Evolutionary conservation across 2,329 filamentous ascomycete genomes (phyloP), one percentile per base, ranked within the genome.

Genomic region (Sporothrix luriei): DNA sequence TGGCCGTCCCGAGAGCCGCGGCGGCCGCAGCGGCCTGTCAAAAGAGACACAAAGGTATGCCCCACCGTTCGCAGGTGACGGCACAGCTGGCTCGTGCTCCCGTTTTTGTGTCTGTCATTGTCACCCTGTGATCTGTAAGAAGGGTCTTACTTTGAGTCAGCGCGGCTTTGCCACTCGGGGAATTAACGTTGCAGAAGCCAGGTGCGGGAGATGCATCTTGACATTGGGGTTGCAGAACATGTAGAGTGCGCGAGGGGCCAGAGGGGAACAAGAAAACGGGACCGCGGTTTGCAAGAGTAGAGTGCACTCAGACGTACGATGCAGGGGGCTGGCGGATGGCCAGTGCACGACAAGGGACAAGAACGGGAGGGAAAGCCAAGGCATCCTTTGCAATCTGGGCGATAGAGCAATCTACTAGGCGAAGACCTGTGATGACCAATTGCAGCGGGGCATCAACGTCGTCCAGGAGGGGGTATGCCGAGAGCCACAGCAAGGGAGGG

Each of bases 101-200:
- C 33, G 33, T 33, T 33, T 33, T 33, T 33, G 33, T 33, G 33
- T 33, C 33, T 7, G 33, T 33, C 33, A 33, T 7, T 7, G 33
- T 33, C 33, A 7, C 5, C 16, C 64, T 54, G 46, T 48, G 65
- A 67, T 67, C 24, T 52, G 65, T 57, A n/a, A 67, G 65, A 55
- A 67, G 65, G 51, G 51, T 16, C 65, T 67, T 19, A n/a, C 38
- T 67, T 57, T 67, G 65, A 67, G 38, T 67, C 65, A 67, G 65
- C 51, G 13, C 14, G 21, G 48, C 40, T 26, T 57, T 51, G 55
- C 29, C 16, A 40, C 55, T 29, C 29, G 55, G 19, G 33, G 19
- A 29, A 38, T 57, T 59, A 19, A 13, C 2, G 29, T 43, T 48
- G 21, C 61, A 46, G 46, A 21, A n/a, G 61, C 43, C 48, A 55